phyloP scores from a whole-genome alignment of 1,139 yeast species.

The Nadsonia starkeyi-henricii region DNA sequence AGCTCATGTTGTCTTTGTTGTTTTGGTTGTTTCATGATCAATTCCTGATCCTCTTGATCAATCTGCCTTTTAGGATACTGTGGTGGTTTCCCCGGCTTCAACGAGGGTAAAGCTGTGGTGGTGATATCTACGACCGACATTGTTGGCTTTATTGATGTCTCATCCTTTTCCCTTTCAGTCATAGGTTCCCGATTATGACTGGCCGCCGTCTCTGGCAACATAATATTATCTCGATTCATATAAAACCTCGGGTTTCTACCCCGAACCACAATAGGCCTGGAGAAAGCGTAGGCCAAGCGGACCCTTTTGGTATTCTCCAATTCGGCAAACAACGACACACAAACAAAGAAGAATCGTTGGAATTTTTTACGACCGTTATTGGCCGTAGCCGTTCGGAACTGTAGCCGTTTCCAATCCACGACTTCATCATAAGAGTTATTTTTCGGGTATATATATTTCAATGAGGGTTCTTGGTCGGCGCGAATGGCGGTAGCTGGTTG shows the following conservation, averaged over 20 bases:
- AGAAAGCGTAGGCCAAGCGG: conserved; percentile 17
- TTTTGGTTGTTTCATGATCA: no score
- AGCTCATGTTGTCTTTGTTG: no score
- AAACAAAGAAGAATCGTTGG: conserved; percentile 43
- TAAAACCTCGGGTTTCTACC: conserved; percentile 57
- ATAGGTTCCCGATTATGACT: conserved; percentile 9
- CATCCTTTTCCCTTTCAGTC: no score
- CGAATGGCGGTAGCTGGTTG: conserved; percentile 5
- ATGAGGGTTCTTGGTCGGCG: conserved; percentile 15
- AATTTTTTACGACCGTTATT: conserved; percentile 45
- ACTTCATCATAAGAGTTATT: conserved; percentile 17
- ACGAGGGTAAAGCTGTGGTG: no score
- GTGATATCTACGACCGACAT: no score
- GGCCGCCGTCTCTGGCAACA: conserved; percentile 2
- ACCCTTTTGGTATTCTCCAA: conserved; percentile 19
- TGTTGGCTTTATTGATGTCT: background rate
- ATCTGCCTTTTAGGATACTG: no score
- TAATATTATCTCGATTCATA: conserved; percentile 38
- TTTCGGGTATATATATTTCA: conserved; percentile 17
- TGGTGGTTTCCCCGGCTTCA: no score
- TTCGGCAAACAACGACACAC: conserved; percentile 30
- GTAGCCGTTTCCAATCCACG: conserved; percentile 29
- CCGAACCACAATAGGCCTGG: conserved; percentile 44
- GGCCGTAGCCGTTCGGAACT: conserved; percentile 50
- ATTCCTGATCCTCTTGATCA: no score